Evolutionary conservation across 768 basidiomycete genomes (phyloP), one percentile per base, ranked within the genome.

Genomic region (Hygrophoropsis aurantiaca): DNA sequence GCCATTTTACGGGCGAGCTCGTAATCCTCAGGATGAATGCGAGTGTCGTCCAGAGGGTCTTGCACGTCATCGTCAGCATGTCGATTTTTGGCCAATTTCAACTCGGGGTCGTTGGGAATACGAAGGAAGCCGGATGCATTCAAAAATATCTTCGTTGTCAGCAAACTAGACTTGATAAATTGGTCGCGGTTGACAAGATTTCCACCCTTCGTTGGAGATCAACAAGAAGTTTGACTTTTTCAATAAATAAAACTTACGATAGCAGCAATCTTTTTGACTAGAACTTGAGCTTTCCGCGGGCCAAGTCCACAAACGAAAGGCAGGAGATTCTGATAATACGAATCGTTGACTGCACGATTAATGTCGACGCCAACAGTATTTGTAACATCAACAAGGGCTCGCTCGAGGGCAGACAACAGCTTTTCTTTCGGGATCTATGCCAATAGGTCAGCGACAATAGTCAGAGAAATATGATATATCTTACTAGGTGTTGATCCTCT

Each of bases 1-100:
- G 95, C 95, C 94, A 99, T 97, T 74, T 98, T 97, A 27, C 92
- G 85, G 3, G 97, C 95, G 32, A 98, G 77, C 55, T 97, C 94
- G 61, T 98, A 99, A 68, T 99, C 97, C 63, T 95, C 91, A 5
- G 92, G 92, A 60, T 99, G 97, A 44, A 99, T 91, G 16, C 97
- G 89, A 30, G 94, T 98, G 59, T 85, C 84, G 60, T 99, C 97
- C 43, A 99, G 74, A 4, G 94, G 91, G 65, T 99, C 97, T 27
- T 80, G 81, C 46, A 81, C 76, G 37, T 89, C 87, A 38, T 82
- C 81, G 25, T 85, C 82, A 49, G 70, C 67, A 41, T 78, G 75
- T 30, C 78, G 74, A 36, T 78, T 77, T 66, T 89, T 89, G 25
- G 72, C 58, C 36, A 77, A 73, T 57, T 81, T 85, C 47, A 75